Percentiles rank a stretch among this genome's conserved stretches.
phyloP scores from a whole-genome alignment of 2,329 filamentous ascomycete species.

The Colletotrichum sansevieriae region DNA sequence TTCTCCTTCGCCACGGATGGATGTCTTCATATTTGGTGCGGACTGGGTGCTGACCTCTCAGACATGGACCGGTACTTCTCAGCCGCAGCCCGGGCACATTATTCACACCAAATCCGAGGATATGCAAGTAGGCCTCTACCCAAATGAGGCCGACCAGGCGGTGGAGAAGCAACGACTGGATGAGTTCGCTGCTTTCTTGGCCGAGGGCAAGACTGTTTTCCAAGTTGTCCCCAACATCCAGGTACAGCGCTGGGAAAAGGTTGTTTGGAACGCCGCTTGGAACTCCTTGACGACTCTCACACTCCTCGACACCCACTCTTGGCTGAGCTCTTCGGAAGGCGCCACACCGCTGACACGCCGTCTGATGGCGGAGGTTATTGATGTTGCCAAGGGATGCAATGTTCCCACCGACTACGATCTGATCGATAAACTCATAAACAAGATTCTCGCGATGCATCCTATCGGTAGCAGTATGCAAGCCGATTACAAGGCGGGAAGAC shows the following conservation, averaged over 20 bases:
- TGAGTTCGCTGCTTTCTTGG: conserved; percentile 56
- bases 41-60: conserved; percentile 40
- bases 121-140: conserved; percentile 67
- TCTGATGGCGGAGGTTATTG: conserved; percentile 66
- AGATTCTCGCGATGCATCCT: conserved; percentile 60
- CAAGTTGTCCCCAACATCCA: conserved; percentile 68
- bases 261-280: conserved; percentile 72
- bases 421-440: conserved; percentile 61
- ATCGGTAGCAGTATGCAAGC: conserved; percentile 67
- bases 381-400: conserved; percentile 67
- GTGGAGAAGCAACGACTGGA: conserved; percentile 55
- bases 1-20: conserved; percentile 10
- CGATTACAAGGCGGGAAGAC: conserved; percentile 68
- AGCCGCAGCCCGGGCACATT: conserved; percentile 62
- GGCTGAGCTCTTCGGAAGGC: conserved; percentile 59
- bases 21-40: neutral
- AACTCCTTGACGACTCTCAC: conserved; percentile 72
- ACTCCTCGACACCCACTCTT: conserved; percentile 63
- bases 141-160: conserved; percentile 49
- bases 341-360: conserved; percentile 64
- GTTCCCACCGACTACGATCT: conserved; percentile 60
- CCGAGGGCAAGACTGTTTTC: conserved; percentile 58
- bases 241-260: conserved; percentile 69
- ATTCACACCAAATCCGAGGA: conserved; percentile 65
- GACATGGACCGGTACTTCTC: conserved; percentile 67